Base-by-base conservation (phyloP, 108 stramenopile species). In the Conticribra guillardii region DNA sequence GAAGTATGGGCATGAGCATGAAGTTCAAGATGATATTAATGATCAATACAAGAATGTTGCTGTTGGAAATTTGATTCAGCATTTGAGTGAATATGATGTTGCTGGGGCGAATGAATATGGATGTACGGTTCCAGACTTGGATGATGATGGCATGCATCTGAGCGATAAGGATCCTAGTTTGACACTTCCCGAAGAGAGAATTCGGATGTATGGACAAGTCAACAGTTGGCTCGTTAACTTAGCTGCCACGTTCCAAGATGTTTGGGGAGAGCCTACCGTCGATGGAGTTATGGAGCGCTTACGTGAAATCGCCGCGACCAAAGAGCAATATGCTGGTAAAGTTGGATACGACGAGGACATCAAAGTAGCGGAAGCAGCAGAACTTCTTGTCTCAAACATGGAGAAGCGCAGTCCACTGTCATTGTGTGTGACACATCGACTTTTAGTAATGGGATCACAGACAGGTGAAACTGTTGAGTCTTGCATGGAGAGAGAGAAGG, bases 281-380 rank as follows among this genome's bases (percentile, higher is more conserved):
- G 80, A 81, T 21, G 92, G 90, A 3, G 83, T 94, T n/a, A 76
- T 88, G 62, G 90, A 87, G 34, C 85, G 86, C 1, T 71, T 93
- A 24, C 67, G 75, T 26, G 85, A 89, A 66, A 65, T 81, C 54
- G 83, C 77, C 16, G 48, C 59, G 1, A 53, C 58, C 3, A 61
- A 57, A 37, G 72, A 78, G 11, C 54, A 70, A 11, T 69, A 76
- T 60, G 63, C 69, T 31, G 87, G 84, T 2, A 82, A 82, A 16
- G 29, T 34, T 28, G 76, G 76, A 5, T 76, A 64, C 30, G 76
- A 84, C 55, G 84, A 87, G 69, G 76, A 71, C 29, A 79, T 82
- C n/a, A 57, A 67, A 55, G 81, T 87, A 17, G 92, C 92, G 15
- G 79, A 82, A 11, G 72, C 81, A 49, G 76, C 76, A 1, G 50